Percentiles rank a stretch among this genome's conserved stretches.
phyloP scores from a whole-genome alignment of 176 grass and related monocot genomes.

The Phoenix roebelenii region DNA sequence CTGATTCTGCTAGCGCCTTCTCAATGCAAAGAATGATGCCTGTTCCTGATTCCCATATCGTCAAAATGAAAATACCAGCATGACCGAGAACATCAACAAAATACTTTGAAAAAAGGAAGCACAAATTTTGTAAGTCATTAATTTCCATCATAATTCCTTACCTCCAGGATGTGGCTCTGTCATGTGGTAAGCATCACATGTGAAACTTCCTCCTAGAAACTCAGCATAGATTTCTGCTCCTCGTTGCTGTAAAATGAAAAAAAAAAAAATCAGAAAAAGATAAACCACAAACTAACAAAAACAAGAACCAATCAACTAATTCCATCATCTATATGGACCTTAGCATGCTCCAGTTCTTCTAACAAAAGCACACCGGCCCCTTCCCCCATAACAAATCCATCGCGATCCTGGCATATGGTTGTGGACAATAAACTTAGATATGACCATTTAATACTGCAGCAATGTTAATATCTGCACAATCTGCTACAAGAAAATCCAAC shows the following conservation, averaged over 20 bases:
- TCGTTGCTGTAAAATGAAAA: slow-evolving; percentile 46
- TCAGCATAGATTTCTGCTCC: slow-evolving; percentile 94
- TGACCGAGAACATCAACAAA: too few species aligned
- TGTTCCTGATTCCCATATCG: slow-evolving; percentile 46
- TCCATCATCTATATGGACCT: slow-evolving; percentile 20
- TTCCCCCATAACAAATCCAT: slow-evolving; percentile 99
- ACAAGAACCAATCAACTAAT: background rate
- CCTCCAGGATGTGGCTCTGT: slow-evolving; percentile 98
- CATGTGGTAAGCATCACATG: slow-evolving; percentile 98
- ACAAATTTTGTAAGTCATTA: background rate
- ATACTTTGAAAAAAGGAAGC: background rate
- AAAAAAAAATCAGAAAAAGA: slow-evolving; percentile 1
- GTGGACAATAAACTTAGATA: slow-evolving; percentile 4
- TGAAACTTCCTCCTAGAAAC: slow-evolving; percentile 98
- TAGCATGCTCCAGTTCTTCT: slow-evolving; percentile 98
- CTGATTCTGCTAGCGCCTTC: slow-evolving; percentile 79
- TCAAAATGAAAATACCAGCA: slow-evolving; percentile 5
- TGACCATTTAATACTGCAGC: background rate
- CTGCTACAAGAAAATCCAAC: too few species aligned
- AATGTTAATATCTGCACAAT: background rate
- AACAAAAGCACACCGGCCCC: slow-evolving; percentile 87
- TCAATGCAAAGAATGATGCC: slow-evolving; percentile 94
- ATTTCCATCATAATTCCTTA: slow-evolving; percentile 20
- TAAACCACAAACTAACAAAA: slow-evolving; percentile 1
- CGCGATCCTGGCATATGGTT: slow-evolving; percentile 47